These are phyloP conservation scores for Leccinum subtestaceum DNA, from an alignment of 768 basidiomycete species.

Conservation along the genomic window DNA sequence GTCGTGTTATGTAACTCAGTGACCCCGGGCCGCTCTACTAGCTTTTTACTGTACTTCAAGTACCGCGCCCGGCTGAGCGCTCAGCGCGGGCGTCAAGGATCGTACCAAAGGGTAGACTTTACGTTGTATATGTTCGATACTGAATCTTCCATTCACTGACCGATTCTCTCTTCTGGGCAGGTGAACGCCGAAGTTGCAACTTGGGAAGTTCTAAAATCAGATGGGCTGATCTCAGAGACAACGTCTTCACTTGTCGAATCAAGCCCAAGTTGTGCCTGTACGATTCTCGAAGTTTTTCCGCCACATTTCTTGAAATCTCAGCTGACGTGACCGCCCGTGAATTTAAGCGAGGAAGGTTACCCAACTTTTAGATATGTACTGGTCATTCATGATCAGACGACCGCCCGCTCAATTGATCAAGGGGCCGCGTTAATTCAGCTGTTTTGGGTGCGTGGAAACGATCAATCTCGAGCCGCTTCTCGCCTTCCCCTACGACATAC, in stretches of 20 bases:
- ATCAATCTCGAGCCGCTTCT: not conserved
- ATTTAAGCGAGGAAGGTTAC: not conserved
- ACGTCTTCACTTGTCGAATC: not conserved
- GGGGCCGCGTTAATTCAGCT: not conserved
- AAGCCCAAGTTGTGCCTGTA: not conserved
- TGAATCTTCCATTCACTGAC: not conserved
- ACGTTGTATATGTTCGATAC: not conserved
- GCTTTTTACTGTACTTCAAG: no score
- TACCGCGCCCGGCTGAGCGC: not conserved
- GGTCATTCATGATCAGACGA: not conserved
- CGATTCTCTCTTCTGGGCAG: not conserved
- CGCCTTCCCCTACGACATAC: not conserved
- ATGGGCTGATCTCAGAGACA: no score
- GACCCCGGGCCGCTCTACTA: no score
- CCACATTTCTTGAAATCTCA: not conserved
- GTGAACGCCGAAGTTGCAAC: not conserved
- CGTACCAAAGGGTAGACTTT: not conserved
- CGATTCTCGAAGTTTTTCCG: not conserved
- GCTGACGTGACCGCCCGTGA: not conserved
- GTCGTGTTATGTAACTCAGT: no score
- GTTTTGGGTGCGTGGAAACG: not conserved
- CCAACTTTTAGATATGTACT: not conserved
- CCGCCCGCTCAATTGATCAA: not conserved
- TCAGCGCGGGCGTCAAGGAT: no score
- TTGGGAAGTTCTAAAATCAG: not conserved